Base-by-base conservation (phyloP, 2,329 filamentous ascomycete genomes). In the Xylariales sp. region DNA sequence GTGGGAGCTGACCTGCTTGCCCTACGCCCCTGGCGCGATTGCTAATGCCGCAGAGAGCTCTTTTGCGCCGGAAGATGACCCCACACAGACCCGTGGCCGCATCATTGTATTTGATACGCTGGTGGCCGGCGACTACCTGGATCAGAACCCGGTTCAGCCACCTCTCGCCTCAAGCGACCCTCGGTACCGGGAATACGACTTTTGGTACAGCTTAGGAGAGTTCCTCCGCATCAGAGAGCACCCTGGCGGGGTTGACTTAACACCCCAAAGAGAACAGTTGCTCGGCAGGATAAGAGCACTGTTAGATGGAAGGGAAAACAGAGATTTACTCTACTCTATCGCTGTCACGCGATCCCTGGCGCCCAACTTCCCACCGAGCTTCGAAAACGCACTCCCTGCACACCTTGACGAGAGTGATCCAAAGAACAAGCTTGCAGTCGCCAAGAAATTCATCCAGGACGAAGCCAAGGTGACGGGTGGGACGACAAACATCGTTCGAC, bases 321-420 rank as follows among this genome's bases (percentile, higher is more conserved):
- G 90, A 37, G 89, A 96, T 57, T 83, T 95, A 14, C 77, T 96
- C 40, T 95, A 95, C 62, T 93, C 87, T 0, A 83, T 95, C 47
- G 87, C 86, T 7, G 78, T 95, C 39, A 81, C 85, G 13, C 81
- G 88, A 18, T 80, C 90, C 45, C 71, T 89, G 34, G 81, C 85
- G 31, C 79, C 81, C 21, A 76, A 80, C 31, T 79, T 74, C 53
- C 74, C 75, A 12, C 67, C 78, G 10, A 75, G 73, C 46, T 76
- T 76, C 21, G 74, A 74, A 45, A 74, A 66, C 42, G 68, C 72
- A 17, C 64, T 75, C 6, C 73, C 76, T 1, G 70, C 75, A 32
- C 77, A 80, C 41, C 66, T 80, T 5, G 81, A 83, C 52, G 83
- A 87, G 60, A 74, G 70, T 30, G 81, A 85, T 33, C 72, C 79